Percentiles rank a stretch among this genome's conserved stretches.
These are phyloP conservation scores for Arachnomyces sp. DNA, from an alignment of 2,329 filamentous ascomycete genomes.

Conservation along the genomic window DNA sequence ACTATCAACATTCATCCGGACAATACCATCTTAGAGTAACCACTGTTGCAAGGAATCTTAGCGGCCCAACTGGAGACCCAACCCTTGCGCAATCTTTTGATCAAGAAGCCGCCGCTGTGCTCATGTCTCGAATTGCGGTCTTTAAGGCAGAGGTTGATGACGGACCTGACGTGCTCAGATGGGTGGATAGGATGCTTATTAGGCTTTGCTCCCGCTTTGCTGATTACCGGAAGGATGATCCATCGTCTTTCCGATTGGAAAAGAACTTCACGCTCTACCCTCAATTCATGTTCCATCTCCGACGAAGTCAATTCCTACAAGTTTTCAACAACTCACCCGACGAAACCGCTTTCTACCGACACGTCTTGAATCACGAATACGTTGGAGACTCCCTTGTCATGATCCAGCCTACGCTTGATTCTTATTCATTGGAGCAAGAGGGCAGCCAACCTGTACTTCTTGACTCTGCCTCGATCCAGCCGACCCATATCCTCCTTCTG, in stretches of 20 bases:
- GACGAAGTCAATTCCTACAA: conserved; percentile 93
- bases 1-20: conserved; percentile 95
- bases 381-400: conserved; percentile 95
- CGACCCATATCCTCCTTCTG: conserved; percentile 83
- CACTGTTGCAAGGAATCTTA: conserved; percentile 83
- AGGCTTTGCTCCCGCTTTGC: conserved; percentile 92
- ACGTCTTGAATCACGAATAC: conserved; percentile 95
- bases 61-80: conserved; percentile 87
- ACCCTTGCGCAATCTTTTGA: conserved; percentile 96
- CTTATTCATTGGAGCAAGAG: conserved; percentile 94
- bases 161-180: conserved; percentile 92
- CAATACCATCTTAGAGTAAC: conserved; percentile 95
- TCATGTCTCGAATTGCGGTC: conserved; percentile 98
- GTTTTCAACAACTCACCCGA: conserved; percentile 99
- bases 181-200: conserved; percentile 98
- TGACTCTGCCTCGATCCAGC: conserved; percentile 92
- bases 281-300: conserved; percentile 99
- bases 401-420: conserved; percentile 97
- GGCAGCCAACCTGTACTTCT: conserved; percentile 87
- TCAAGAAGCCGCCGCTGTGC: conserved; percentile 90
- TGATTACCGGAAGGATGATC: conserved; percentile 96
- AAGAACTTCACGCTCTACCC: conserved; percentile 99
- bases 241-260: conserved; percentile 90
- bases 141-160: conserved; percentile 99
- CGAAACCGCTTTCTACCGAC: conserved; percentile 97